Evolutionary conservation across 2,329 filamentous ascomycete genomes (phyloP).

Genomic region (Trichoderma harzianum): DNA sequence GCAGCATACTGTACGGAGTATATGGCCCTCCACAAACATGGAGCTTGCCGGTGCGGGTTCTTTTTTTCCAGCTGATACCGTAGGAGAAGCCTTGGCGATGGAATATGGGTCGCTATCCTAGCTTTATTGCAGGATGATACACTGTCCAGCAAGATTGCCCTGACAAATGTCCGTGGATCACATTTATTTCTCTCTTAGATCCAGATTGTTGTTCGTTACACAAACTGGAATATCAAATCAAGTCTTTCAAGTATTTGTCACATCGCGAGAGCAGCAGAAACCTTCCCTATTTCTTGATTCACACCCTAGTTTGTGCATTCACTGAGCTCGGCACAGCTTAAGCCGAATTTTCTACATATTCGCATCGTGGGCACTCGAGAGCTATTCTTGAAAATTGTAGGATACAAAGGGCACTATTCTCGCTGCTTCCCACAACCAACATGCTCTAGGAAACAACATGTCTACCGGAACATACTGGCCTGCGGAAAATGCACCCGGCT

Average conservation of each 20-base stretch:
- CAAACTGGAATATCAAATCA: too few relatives aligned
- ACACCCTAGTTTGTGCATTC: not conserved
- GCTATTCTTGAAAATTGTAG: not conserved
- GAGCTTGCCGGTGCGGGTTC: not conserved
- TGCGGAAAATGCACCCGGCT: not conserved
- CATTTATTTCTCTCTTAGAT: not conserved
- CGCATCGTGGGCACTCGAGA: not conserved
- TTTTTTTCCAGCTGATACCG: not conserved
- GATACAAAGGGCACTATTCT: not conserved
- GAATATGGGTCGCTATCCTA: not conserved
- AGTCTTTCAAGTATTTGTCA: not conserved
- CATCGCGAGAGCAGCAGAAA: not conserved
- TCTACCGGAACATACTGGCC: not conserved
- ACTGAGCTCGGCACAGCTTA: not conserved
- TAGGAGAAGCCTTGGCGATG: not conserved
- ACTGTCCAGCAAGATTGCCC: not conserved
- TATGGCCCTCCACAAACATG: not conserved
- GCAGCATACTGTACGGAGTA: not conserved
- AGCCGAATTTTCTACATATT: not conserved
- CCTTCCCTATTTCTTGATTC: not conserved
- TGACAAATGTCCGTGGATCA: not conserved
- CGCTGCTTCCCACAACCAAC: not conserved
- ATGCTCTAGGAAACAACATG: slow-evolving; percentile 2
- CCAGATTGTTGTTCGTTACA: not conserved
- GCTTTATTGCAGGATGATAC: not conserved